Conservation (phyloP, 805 yeast species). For the Candida nitratophila region DNA sequence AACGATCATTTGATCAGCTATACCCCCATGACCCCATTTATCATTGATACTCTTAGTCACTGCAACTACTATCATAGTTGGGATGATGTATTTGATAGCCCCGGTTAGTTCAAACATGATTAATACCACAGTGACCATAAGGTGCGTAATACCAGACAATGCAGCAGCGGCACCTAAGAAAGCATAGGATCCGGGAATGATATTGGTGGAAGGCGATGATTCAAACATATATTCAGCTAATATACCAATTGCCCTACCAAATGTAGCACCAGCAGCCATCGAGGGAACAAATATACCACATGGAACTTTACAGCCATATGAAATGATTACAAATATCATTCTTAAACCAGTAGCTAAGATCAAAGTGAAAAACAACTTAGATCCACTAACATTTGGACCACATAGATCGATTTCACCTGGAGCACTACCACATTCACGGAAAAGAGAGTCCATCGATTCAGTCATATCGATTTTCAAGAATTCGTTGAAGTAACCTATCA, state of each 20-base stretch:
- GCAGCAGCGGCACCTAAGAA: slow-evolving; percentile 96
- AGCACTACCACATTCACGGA: slow-evolving; percentile 62
- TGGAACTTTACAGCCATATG: slow-evolving; percentile 92
- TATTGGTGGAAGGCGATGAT: slow-evolving; percentile 21
- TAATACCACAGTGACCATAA: slow-evolving; percentile 88
- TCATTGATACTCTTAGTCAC: slow-evolving; percentile 77
- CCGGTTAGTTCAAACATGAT: slow-evolving; percentile 97
- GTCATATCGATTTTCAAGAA: slow-evolving; percentile 89
- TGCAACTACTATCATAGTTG: slow-evolving; percentile 94
- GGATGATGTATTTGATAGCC: slow-evolving; percentile 83
- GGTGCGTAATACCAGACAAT: slow-evolving; percentile 86
- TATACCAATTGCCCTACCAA: slow-evolving; percentile 83
- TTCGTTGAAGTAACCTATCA: slow-evolving; percentile 75
- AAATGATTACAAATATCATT: slow-evolving; percentile 63
- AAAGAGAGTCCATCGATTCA: slow-evolving; percentile 83
- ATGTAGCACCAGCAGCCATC: slow-evolving; percentile 93
- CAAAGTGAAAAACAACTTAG: slow-evolving; percentile 43
- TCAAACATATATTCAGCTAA: slow-evolving; percentile 44
- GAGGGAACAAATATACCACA: slow-evolving; percentile 98
- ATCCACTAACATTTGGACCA: slow-evolving; percentile 17
- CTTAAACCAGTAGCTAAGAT: slow-evolving; percentile 67
- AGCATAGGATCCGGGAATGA: slow-evolving; percentile 93
- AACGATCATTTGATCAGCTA: slow-evolving; percentile 90
- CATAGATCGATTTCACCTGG: slow-evolving; percentile 34
- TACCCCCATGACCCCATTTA: slow-evolving; percentile 79